phyloP scores from a whole-genome alignment of 495 filamentous ascomycete genomes.

The Aspergillus funiculosus region DNA sequence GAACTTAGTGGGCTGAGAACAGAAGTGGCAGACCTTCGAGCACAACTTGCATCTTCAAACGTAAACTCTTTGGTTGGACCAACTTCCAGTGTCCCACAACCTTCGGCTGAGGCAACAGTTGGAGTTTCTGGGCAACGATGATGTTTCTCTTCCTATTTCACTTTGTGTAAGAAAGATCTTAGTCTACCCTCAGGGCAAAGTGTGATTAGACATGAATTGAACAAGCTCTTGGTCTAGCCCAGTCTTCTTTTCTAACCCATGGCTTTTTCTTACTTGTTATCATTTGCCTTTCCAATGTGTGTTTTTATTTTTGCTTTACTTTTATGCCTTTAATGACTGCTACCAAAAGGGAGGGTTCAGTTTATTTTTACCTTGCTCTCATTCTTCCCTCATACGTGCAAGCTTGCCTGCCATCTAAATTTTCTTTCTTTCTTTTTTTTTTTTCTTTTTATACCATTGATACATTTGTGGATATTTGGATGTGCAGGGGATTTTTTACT shows the following conservation, averaged over 20 bases:
- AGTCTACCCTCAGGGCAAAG: not conserved
- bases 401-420: not conserved
- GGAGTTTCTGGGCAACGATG: constrained; percentile 16
- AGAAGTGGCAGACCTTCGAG: constrained; percentile 37
- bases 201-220: not conserved
- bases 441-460: constrained; percentile 4
- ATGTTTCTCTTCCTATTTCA: not conserved
- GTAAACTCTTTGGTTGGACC: constrained; percentile 23
- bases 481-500: not conserved
- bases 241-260: not conserved
- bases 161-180: not conserved
- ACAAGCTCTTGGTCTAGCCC: not conserved
- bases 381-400: not conserved
- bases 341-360: not conserved
- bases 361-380: not conserved
- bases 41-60: constrained; percentile 35
- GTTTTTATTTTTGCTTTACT: constrained; percentile 8
- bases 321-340: constrained; percentile 10
- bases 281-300: constrained; percentile 6
- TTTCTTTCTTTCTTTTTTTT: constrained; percentile 2
- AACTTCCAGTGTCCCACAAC: constrained; percentile 19
- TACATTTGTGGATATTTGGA: constrained; percentile 8
- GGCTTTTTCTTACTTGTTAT: constrained; percentile 6
- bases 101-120: constrained; percentile 23
- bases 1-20: constrained; percentile 34